These are phyloP conservation scores for Alliaria petiolata DNA, from an alignment of 345 rosid species.

Conservation along the genomic window DNA sequence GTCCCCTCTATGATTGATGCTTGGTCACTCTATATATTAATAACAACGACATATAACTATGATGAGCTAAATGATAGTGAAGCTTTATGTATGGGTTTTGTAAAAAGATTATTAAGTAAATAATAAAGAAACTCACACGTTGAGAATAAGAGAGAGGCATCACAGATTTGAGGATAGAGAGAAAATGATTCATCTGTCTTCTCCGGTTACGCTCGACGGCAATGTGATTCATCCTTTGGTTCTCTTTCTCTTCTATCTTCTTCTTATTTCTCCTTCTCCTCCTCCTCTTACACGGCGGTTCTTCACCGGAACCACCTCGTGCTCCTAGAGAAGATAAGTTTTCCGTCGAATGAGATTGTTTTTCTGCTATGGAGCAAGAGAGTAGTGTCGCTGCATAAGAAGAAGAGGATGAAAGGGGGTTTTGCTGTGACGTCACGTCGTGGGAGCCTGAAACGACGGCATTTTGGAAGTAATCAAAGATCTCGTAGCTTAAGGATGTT, in stretches of 20 bases:
- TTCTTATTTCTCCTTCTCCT: conserved; percentile 38
- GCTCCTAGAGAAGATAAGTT: neutral
- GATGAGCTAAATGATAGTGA: neutral
- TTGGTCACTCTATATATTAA: conserved; percentile 62
- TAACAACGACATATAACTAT: neutral
- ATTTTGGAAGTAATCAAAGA: conserved; percentile 7
- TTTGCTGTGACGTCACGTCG: neutral
- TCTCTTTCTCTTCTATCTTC: conserved; percentile 53
- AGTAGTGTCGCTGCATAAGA: neutral
- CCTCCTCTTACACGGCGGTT: conserved; percentile 33
- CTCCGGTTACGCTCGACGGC: conserved; percentile 68
- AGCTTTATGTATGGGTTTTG: neutral
- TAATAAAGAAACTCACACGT: conserved; percentile 37
- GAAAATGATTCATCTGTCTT: conserved; percentile 68
- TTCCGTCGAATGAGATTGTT: neutral
- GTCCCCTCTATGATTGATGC: conserved; percentile 81
- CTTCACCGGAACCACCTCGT: neutral
- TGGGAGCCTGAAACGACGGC: neutral
- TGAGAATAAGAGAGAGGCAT: conserved; percentile 60
- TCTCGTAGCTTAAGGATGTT: neutral
- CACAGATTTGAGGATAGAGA: conserved; percentile 50
- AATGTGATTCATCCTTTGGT: conserved; percentile 68
- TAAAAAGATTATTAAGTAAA: neutral
- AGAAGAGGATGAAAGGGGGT: neutral
- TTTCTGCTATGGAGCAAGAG: conserved; percentile 22